Conservation (phyloP, 805 yeast genomes). For the Kodamaea jinghongensis region DNA sequence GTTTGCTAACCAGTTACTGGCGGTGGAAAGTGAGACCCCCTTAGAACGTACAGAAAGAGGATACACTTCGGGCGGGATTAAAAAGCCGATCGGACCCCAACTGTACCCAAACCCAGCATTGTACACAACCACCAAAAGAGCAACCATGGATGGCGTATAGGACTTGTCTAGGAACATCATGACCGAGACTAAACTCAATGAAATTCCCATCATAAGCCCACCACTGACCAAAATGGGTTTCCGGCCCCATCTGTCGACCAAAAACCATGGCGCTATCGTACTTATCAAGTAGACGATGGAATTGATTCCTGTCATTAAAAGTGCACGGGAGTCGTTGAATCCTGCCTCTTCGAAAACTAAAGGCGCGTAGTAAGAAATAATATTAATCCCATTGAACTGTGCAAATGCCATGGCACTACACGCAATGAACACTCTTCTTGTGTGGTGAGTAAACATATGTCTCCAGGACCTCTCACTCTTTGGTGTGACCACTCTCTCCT, state of each 20-base stretch:
- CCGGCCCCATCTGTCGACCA: constrained; percentile 46
- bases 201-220: constrained; percentile 37
- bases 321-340: constrained; percentile 39
- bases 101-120: constrained; percentile 45
- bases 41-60: constrained; percentile 43
- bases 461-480: constrained; percentile 41
- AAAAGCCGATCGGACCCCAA: constrained; percentile 47
- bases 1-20: constrained; percentile 46
- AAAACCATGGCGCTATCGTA: constrained; percentile 46
- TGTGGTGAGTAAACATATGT: constrained; percentile 39
- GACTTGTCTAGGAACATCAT: constrained; percentile 31
- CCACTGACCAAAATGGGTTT: constrained; percentile 44
- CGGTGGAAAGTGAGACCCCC: constrained; percentile 45
- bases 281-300: constrained; percentile 37
- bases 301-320: constrained; percentile 45
- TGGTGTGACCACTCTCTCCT: constrained; percentile 38
- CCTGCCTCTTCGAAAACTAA: constrained; percentile 50
- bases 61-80: constrained; percentile 44
- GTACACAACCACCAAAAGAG: constrained; percentile 39
- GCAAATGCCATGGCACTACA: constrained; percentile 46
- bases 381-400: constrained; percentile 54
- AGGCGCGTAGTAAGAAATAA: constrained; percentile 58
- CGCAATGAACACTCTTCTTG: constrained; percentile 34
- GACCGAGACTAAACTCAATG: constrained; percentile 32
- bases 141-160: constrained; percentile 39